These are phyloP conservation scores for Heliamphora pulchella DNA, from an alignment of 179 eudicot genomes.

Conservation along the genomic window DNA sequence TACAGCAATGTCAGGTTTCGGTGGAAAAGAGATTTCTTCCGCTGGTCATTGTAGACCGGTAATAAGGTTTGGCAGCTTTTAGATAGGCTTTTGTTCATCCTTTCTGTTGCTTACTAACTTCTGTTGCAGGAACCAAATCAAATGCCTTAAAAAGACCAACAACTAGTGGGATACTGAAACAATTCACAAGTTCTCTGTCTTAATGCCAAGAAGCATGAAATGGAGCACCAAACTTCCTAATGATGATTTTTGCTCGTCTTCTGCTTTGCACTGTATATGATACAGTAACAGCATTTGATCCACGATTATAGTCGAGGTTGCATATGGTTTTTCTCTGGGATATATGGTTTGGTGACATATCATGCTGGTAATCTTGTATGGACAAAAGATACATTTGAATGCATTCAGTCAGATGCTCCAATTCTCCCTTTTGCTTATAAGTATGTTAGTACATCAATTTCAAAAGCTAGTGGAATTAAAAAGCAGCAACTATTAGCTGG, in stretches of 20 bases:
- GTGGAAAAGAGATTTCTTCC: neutral
- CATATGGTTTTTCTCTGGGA: neutral
- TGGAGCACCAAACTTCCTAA: constrained; percentile 5
- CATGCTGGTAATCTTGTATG: neutral
- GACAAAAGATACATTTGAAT: neutral
- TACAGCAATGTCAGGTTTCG: neutral
- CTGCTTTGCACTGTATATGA: neutral
- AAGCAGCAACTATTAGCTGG: no score
- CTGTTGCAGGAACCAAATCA: constrained; percentile 11
- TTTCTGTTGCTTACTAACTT: neutral
- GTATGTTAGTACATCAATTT: no score
- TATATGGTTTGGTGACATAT: neutral
- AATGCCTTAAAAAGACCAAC: neutral
- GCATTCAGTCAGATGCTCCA: neutral
- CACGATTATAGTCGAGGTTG: neutral
- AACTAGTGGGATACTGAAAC: neutral
- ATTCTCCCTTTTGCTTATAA: neutral
- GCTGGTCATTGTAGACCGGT: neutral
- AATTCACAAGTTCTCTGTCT: neutral
- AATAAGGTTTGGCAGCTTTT: neutral
- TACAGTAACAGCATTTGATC: neutral
- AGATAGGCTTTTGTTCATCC: neutral
- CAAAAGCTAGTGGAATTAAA: no score
- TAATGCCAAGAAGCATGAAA: neutral
- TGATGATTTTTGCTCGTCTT: no score